Conservation (phyloP, 2,329 filamentous ascomycete species). For the Periglandula ipomoeae region DNA sequence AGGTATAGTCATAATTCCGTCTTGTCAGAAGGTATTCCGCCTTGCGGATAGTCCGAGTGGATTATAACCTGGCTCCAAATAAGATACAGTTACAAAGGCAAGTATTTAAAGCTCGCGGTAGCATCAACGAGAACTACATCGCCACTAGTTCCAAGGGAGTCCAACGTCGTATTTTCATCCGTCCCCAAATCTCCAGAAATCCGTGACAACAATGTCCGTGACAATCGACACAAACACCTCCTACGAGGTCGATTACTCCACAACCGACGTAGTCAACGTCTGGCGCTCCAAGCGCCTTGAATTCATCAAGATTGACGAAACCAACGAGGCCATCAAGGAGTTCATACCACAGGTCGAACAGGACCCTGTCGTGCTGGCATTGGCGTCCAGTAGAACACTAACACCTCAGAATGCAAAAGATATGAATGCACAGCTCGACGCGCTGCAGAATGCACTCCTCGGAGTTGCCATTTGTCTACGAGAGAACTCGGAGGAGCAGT, state of each 20-base stretch:
- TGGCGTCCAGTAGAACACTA: constrained; percentile 7
- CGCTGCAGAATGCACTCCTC: constrained; percentile 11
- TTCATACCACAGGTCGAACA: constrained; percentile 9
- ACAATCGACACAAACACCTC: background rate
- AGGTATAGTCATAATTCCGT: no score
- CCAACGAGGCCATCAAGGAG: constrained; percentile 10
- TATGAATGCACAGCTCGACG: constrained; percentile 8
- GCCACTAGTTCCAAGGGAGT: no score
- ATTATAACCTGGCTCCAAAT: no score
- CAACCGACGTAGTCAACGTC: constrained; percentile 5
- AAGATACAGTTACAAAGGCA: no score
- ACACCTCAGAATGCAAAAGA: constrained; percentile 10
- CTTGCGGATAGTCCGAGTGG: no score
- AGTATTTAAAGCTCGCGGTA: no score
- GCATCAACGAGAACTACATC: no score
- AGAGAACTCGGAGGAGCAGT: background rate
- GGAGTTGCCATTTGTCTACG: constrained; percentile 14
- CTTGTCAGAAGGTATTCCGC: no score
- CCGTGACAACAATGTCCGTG: background rate
- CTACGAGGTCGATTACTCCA: constrained; percentile 4
- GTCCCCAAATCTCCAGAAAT: background rate
- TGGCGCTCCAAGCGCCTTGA: constrained; percentile 13
- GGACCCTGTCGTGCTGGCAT: constrained; percentile 10
- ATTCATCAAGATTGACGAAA: constrained; percentile 12
- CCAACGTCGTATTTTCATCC: background rate